These are phyloP conservation scores for Lipomyces yamanashiensis DNA, from an alignment of 805 yeast genomes.

Conservation along the genomic window DNA sequence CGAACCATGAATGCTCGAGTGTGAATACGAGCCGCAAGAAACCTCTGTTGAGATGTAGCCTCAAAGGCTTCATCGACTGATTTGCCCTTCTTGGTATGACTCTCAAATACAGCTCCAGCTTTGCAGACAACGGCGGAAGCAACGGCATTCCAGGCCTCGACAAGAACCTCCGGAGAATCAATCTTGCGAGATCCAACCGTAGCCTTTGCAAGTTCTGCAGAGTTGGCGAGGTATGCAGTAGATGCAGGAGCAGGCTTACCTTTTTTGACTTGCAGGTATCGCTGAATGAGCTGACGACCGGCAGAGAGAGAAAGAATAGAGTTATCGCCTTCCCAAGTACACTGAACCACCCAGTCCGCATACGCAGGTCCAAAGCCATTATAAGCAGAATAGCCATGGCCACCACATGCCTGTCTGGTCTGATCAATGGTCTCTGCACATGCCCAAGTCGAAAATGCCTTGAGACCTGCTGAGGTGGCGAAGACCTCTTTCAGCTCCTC, in stretches of 20 bases:
- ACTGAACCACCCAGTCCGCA: constrained; percentile 95
- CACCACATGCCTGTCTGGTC: constrained; percentile 93
- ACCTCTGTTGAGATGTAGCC: constrained; percentile 49
- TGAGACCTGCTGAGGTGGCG: constrained; percentile 82
- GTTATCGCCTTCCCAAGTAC: constrained; percentile 99
- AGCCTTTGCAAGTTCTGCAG: constrained; percentile 13
- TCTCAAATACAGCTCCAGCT: constrained; percentile 44
- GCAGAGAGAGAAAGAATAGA: constrained; percentile 81
- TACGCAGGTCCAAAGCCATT: constrained; percentile 88
- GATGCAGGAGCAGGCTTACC: constrained; percentile 56
- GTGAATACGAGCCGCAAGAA: constrained; percentile 49
- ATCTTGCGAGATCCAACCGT: constrained; percentile 26
- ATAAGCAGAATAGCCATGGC: constrained; percentile 94
- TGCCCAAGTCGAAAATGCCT: constrained; percentile 89
- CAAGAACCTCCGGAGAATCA: constrained; percentile 28
- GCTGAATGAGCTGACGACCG: constrained; percentile 75
- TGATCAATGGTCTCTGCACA: constrained; percentile 81
- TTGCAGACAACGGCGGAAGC: constrained; percentile 44
- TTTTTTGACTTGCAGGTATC: constrained; percentile 48
- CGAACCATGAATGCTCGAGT: constrained; percentile 47
- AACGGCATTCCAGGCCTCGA: constrained; percentile 48
- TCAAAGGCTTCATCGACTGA: constrained; percentile 47
- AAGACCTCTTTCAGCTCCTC: constrained; percentile 71
- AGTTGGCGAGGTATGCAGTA: constrained; percentile 49
- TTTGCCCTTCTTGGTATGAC: constrained; percentile 39